phyloP scores from a whole-genome alignment of 140 eudicot genomes.

The Bidens hawaiensis region DNA sequence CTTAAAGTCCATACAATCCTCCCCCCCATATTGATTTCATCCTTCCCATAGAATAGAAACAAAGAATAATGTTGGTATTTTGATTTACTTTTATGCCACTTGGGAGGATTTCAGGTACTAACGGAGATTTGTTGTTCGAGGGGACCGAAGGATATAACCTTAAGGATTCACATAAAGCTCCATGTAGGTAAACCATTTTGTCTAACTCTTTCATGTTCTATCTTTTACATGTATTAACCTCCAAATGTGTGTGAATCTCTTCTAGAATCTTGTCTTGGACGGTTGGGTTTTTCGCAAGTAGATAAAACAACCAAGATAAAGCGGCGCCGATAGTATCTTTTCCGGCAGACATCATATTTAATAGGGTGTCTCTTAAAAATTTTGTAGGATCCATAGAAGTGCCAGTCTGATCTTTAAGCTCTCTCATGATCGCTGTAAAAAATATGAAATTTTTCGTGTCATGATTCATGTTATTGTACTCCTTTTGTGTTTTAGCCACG shows the following conservation, averaged over 20 bases:
- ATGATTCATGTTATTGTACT: background rate
- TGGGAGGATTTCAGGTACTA: no score
- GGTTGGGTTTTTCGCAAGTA: background rate
- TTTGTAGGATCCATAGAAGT: background rate
- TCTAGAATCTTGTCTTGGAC: background rate
- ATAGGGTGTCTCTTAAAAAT: background rate
- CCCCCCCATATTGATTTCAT: no score
- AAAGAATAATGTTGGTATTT: no score
- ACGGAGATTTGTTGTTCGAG: no score
- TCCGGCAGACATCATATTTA: conserved; percentile 10
- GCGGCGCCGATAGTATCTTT: conserved; percentile 1
- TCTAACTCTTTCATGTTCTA: background rate
- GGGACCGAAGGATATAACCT: no score
- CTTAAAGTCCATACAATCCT: no score
- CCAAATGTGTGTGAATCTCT: background rate
- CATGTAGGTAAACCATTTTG: no score
- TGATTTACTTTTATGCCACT: no score
- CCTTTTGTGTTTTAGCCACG: background rate
- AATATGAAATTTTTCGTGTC: no score
- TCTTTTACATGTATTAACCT: background rate
- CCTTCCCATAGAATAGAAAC: no score
- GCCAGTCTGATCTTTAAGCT: background rate
- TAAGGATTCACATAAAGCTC: no score
- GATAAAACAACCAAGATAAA: no score
- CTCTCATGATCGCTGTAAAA: background rate